These are phyloP conservation scores for Sporobolomyces phaffii DNA, from an alignment of 768 basidiomycete species.

Conservation along the genomic window DNA sequence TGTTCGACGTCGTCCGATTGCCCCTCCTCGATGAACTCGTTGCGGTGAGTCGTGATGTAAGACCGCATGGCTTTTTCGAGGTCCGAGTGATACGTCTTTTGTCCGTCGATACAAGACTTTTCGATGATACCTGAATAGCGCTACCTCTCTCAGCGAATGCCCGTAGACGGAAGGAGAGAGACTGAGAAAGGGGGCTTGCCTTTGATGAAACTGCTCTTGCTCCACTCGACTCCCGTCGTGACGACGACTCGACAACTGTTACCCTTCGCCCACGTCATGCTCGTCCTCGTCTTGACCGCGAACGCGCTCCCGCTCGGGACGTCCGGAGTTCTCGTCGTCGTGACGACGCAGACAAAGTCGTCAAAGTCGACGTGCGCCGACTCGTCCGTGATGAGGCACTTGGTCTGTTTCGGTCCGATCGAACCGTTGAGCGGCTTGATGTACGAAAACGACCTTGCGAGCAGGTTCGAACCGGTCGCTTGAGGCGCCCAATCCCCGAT, in stretches of 20 bases:
- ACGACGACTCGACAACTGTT: slow-evolving; percentile 73
- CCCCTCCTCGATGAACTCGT: slow-evolving; percentile 83
- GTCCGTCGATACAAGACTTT: slow-evolving; percentile 81
- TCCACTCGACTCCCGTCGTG: slow-evolving; percentile 91
- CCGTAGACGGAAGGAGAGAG: no score
- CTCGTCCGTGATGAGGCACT: slow-evolving; percentile 91
- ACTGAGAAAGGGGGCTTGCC: background rate
- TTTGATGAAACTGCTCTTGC: slow-evolving; percentile 91
- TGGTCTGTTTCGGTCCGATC: slow-evolving; percentile 88
- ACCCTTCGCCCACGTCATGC: slow-evolving; percentile 84
- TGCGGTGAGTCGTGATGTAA: slow-evolving; percentile 82
- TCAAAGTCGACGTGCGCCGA: slow-evolving; percentile 72
- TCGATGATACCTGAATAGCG: slow-evolving; percentile 79
- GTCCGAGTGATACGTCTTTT: slow-evolving; percentile 75
- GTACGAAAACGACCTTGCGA: slow-evolving; percentile 86
- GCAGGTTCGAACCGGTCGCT: slow-evolving; percentile 58
- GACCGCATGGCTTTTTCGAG: slow-evolving; percentile 75
- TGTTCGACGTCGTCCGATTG: slow-evolving; percentile 18
- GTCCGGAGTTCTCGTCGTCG: slow-evolving; percentile 87
- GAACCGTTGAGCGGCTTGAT: slow-evolving; percentile 84
- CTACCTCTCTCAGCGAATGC: no score
- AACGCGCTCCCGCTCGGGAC: slow-evolving; percentile 92
- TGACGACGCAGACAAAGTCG: slow-evolving; percentile 70
- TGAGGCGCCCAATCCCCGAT: slow-evolving; percentile 88
- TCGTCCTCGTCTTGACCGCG: slow-evolving; percentile 86